Base-by-base conservation (phyloP, 2,329 filamentous ascomycete genomes). In the Didymella arachidicola region DNA sequence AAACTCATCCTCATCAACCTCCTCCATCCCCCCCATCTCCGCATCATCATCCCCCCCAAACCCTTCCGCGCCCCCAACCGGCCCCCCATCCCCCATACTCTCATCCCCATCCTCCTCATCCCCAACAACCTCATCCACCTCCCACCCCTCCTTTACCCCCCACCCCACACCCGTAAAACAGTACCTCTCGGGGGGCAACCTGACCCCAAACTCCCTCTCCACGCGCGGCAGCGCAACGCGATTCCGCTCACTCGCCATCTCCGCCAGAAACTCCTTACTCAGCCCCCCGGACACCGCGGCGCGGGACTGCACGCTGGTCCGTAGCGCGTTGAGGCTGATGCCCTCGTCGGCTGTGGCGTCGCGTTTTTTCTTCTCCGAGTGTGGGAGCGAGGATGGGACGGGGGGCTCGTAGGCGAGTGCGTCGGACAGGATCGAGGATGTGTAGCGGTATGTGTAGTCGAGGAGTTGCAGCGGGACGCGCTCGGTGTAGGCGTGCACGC, bases 371-470 rank as follows among this genome's bases (percentile, higher is more conserved):
- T 56, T 56, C 0, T 66, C 68, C 29, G 18, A n/a, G 1, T 52
- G 54, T 2, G 55, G 43, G 27, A 4, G 61, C 34, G 53, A 52
- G 0, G 60, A 55, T 0, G 64, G 66, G 0, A 64, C 18, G 0
- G 72, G 72, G 0, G 72, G 72, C 46, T 75, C 72, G 68, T 77
- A 75, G 3, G 65, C 62, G 1, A 77, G 61, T 6, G 75, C 88
- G 78, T 93, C 90, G 65, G 81, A 86, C 19, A 93, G 86, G 34
- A 93, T 83, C 57, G 86, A 84, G 1, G 87, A 87, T 10, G 89
- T 91, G 82, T 93, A 91, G 36, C 91, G 87, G 83, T 95, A 95
- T 47, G 91, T 90, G 73, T 94, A 94, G 65, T 95, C 91, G 74
- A 95, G 87, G 47, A 95, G 87, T 58, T 93, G 87, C 0, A 94